Evolutionary conservation across 495 filamentous ascomycete species (phyloP).

Genomic region (Penicillium silybi): DNA sequence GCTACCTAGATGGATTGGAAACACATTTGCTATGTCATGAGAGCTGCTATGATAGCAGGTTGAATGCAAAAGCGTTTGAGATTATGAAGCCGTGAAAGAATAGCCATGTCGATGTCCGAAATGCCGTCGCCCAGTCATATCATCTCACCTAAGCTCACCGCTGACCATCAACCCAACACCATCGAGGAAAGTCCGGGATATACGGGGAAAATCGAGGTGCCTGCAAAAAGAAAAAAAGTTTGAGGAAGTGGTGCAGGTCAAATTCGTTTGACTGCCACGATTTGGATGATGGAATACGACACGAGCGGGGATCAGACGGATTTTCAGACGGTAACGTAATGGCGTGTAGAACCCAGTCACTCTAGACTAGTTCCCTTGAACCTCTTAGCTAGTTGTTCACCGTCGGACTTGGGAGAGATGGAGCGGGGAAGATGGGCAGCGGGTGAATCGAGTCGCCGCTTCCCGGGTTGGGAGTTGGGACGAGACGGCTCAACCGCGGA

Average conservation of each 20-base stretch:
- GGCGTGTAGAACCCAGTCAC: conserved; percentile 30
- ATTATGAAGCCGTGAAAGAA: not conserved
- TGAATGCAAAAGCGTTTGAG: not conserved
- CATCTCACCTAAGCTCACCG: not conserved
- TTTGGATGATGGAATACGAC: not conserved
- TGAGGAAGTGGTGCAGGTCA: not conserved
- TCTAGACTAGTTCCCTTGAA: conserved; percentile 96
- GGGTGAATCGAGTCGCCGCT: conserved; percentile 22
- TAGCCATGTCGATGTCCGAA: not conserved
- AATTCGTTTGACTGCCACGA: not conserved
- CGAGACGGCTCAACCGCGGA: conserved; percentile 37
- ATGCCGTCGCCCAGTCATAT: not conserved
- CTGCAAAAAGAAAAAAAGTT: not conserved
- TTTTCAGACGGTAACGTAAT: conserved; percentile 4
- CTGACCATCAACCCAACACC: not conserved
- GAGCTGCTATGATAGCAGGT: not conserved
- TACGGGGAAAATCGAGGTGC: not conserved
- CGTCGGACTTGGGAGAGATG: conserved; percentile 44
- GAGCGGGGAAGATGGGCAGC: conserved; percentile 30
- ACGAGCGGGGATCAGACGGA: conserved; percentile 1
- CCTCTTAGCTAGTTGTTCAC: conserved; percentile 93
- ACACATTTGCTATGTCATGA: not conserved
- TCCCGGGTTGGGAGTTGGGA: conserved; percentile 28
- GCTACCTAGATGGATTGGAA: not conserved
- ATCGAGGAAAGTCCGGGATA: not conserved